phyloP scores from a whole-genome alignment of 73 alveolate species.

The Paramecium primaurelia region DNA sequence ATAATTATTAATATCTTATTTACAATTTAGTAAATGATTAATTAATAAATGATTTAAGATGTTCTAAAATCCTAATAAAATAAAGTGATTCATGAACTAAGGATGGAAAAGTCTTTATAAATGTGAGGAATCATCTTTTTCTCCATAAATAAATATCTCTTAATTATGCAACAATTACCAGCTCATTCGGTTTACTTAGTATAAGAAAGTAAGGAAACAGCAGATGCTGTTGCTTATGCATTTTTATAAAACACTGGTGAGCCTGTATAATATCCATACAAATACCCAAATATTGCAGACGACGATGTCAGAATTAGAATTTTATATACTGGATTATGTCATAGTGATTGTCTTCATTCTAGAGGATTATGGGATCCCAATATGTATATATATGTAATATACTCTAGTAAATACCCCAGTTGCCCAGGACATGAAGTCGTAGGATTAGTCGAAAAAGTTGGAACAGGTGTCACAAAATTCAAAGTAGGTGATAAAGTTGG shows the following conservation, averaged over 20 bases:
- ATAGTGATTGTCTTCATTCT: constrained; percentile 66
- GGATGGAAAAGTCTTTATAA: neutral
- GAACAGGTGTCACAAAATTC: constrained; percentile 62
- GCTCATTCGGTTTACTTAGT: neutral
- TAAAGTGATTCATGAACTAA: constrained; percentile 3
- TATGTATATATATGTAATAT: neutral
- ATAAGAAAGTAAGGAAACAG: neutral
- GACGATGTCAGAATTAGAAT: constrained; percentile 73
- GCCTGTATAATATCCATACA: neutral
- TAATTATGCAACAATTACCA: constrained; percentile 41
- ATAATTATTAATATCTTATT: neutral
- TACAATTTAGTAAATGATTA: neutral
- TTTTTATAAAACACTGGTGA: neutral
- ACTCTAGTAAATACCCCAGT: constrained; percentile 62
- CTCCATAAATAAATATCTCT: constrained; percentile 32
- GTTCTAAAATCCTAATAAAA: neutral
- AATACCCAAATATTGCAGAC: constrained; percentile 60
- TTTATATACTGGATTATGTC: constrained; percentile 72
- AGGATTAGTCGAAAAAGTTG: constrained; percentile 69
- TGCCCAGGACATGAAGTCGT: constrained; percentile 85
- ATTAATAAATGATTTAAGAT: neutral
- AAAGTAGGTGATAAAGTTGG: constrained; percentile 76
- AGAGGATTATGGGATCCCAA: constrained; percentile 66
- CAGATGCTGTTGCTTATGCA: constrained; percentile 49
- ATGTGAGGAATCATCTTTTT: neutral